These are phyloP conservation scores for Epichloe scottii DNA, from an alignment of 2,329 filamentous ascomycete genomes.

Conservation along the genomic window DNA sequence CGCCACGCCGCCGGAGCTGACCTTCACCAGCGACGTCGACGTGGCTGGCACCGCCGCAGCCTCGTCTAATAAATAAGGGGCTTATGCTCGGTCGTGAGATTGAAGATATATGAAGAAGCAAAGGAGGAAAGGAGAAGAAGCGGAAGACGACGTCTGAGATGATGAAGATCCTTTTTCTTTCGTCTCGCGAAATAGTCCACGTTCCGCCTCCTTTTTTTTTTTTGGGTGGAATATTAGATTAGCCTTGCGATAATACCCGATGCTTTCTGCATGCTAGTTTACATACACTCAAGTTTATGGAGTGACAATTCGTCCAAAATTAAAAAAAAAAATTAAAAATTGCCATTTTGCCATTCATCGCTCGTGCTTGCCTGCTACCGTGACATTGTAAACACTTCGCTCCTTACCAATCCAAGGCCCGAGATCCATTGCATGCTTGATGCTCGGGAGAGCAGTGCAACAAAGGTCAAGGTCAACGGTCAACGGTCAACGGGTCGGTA, in stretches of 20 bases:
- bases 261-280: neutral
- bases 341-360: neutral
- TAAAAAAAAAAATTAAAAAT: no score
- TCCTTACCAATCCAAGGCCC: no score
- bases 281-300: no score
- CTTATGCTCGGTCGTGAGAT: no score
- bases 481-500: no score
- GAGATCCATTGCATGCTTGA: no score
- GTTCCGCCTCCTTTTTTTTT: neutral
- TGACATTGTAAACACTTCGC: no score
- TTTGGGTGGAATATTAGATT: neutral
- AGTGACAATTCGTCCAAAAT: no score
- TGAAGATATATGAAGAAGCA: neutral
- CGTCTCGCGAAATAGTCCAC: neutral
- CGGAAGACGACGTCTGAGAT: neutral
- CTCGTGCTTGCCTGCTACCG: no score
- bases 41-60: slow-evolving; percentile 31
- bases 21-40: slow-evolving; percentile 19
- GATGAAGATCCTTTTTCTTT: neutral
- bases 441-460: no score
- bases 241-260: neutral
- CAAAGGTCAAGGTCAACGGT: no score
- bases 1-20: slow-evolving; percentile 19
- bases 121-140: neutral
- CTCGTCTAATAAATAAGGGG: slow-evolving; percentile 26